These are phyloP conservation scores for Silybum marianum DNA, from an alignment of 129 eudicot genomes.

Conservation along the genomic window DNA sequence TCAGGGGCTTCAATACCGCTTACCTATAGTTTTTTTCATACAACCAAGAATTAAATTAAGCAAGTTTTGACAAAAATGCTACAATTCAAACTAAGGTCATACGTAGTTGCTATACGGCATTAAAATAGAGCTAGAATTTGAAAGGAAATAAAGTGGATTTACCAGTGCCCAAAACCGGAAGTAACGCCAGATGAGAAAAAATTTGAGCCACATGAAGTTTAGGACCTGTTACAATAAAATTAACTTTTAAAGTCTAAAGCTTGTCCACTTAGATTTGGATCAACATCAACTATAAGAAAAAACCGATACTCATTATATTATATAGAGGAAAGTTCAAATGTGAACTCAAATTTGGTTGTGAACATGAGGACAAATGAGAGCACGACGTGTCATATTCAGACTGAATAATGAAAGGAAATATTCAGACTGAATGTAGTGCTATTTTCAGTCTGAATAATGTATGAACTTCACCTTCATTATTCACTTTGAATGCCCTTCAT, in stretches of 20 bases:
- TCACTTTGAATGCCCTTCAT: too few species aligned
- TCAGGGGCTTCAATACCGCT: constrained; percentile 94
- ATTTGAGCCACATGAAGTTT: constrained; percentile 99
- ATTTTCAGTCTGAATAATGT: too few species aligned
- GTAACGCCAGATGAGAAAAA: constrained; percentile 97
- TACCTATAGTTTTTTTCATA: constrained; percentile 40
- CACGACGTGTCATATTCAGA: too few species aligned
- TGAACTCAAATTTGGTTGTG: too few species aligned
- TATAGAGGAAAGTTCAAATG: too few species aligned
- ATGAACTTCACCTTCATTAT: too few species aligned
- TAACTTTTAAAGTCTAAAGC: background rate
- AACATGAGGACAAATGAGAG: too few species aligned
- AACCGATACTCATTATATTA: background rate
- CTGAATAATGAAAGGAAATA: too few species aligned
- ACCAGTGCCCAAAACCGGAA: constrained; percentile 98
- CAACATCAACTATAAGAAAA: background rate
- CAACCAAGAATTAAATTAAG: background rate
- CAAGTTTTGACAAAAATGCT: background rate
- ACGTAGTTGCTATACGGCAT: constrained; percentile 4
- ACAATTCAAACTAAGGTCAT: constrained; percentile 2
- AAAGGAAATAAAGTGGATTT: constrained; percentile 17
- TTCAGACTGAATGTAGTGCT: too few species aligned
- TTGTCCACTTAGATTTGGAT: constrained; percentile 3
- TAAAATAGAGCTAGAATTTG: background rate
- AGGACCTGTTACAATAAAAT: constrained; percentile 58